Evolutionary conservation across 768 basidiomycete genomes (phyloP), one percentile per base, ranked within the genome.

Genomic region (Xerocomus spinulosus): DNA sequence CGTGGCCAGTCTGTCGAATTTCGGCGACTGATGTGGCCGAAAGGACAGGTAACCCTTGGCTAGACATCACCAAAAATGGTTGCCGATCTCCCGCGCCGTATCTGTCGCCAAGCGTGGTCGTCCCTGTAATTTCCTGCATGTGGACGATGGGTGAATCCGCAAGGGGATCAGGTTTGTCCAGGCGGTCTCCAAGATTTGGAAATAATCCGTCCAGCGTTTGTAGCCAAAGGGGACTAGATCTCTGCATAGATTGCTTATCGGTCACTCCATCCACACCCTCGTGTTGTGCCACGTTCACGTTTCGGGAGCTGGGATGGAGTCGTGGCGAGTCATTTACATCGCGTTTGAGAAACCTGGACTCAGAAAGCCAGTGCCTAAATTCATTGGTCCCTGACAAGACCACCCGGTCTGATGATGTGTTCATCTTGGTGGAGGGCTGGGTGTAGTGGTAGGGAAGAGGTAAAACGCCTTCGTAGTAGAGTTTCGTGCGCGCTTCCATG

Each of bases 401-500:
- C 33, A 55, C 53, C 35, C 49, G 54, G 24, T 60, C 58, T 40
- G 44, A 41, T 37, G 33, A 12, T 1, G 45, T 42, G 32, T 24
- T 44, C 21, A 40, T 39, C 51, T 38, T 57, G 37, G 41, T 33
- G 4, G 50, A 36, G 39, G 34, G 61, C 28, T 56, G 55, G 25
- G 50, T 35, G n/a, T 43, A 44, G 17, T 46, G 58, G 43, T n/a
- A 46, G 48, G 56, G 52, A 14, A 38, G 49, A 20, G 57, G 54
- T 38, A 63, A 49, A 37, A 77, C 61, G 10, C 69, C 69, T 46
- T 80, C 73, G 49, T 71, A 80, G 60, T 76, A 80, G 25, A 70
- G 63, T 48, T 69, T 69, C 20, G 68, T 65, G 53, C 70, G 74
- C 42, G 73, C 69, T 44, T 73, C 67, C 80, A 80, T 81, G 54